Evolutionary conservation across 805 yeast species (phyloP).

Genomic region (Nakazawaea ishiwadae): DNA sequence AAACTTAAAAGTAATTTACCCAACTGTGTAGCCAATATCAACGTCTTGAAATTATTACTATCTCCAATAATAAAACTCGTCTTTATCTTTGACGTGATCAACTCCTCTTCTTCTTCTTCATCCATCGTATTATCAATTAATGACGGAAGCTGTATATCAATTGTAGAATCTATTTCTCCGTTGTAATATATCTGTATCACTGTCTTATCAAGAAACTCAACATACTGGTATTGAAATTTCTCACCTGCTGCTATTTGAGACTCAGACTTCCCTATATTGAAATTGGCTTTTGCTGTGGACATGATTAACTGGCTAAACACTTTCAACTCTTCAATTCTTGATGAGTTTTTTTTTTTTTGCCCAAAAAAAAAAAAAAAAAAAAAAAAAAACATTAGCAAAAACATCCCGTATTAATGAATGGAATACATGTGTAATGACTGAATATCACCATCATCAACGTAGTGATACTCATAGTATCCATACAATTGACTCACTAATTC

Average conservation of each 20-base stretch:
- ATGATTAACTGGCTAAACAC: too few relatives aligned
- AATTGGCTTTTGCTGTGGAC: too few relatives aligned
- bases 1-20: slow-evolving; percentile 22
- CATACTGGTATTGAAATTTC: background rate
- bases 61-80: slow-evolving; percentile 22
- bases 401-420: too few relatives aligned
- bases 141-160: slow-evolving; percentile 28
- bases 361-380: background rate
- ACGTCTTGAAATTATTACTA: slow-evolving; percentile 40
- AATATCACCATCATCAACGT: background rate
- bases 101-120: slow-evolving; percentile 3
- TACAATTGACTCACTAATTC: slow-evolving; percentile 9
- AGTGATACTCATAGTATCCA: slow-evolving; percentile 6
- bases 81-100: slow-evolving; percentile 1
- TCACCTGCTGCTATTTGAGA: background rate
- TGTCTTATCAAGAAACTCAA: slow-evolving; percentile 4
- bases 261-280: background rate
- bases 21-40: slow-evolving; percentile 37
- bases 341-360: too few relatives aligned
- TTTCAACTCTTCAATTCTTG: too few relatives aligned
- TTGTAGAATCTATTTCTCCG: slow-evolving; percentile 11
- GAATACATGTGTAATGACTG: background rate
- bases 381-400: background rate
- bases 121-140: slow-evolving; percentile 27
- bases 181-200: slow-evolving; percentile 6